A percentile compares a stretch with the other conserved stretches of the same genome.
Evolutionary conservation across 495 filamentous ascomycete species (phyloP).

Genomic region (Bathelium albidoporum): DNA sequence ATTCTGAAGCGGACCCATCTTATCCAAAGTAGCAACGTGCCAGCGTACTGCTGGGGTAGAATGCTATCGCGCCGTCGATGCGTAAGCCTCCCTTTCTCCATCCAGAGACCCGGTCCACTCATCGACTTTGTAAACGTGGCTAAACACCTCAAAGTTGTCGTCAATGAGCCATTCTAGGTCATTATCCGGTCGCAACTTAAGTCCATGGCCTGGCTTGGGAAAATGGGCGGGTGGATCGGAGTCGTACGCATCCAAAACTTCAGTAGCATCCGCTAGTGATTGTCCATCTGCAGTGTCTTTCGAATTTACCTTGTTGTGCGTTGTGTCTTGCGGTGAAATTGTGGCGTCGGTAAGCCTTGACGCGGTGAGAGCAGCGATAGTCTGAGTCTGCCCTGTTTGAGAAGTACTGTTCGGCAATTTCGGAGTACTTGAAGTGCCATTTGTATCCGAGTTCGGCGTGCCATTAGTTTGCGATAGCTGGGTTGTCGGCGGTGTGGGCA

Average conservation of each 20-base stretch:
- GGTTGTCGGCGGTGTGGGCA: background rate
- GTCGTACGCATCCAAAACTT: slow-evolving; percentile 24
- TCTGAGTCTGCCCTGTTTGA: background rate
- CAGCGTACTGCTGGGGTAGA: no score
- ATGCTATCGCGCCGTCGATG: background rate
- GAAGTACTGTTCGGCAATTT: background rate
- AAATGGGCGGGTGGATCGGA: slow-evolving; percentile 30
- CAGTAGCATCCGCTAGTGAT: slow-evolving; percentile 6
- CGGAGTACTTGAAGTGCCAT: background rate
- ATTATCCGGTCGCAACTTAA: slow-evolving; percentile 28
- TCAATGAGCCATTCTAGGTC: slow-evolving; percentile 33
- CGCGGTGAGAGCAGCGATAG: no score
- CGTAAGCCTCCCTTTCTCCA: background rate
- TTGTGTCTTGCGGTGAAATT: no score
- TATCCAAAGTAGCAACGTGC: no score
- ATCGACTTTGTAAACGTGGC: slow-evolving; percentile 24
- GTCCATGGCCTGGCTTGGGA: slow-evolving; percentile 31
- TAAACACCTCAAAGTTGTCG: slow-evolving; percentile 32
- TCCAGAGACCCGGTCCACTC: background rate
- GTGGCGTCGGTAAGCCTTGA: no score
- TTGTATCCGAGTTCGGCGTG: background rate
- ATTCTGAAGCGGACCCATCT: no score
- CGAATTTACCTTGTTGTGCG: slow-evolving; percentile 7
- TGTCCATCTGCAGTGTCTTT: background rate
- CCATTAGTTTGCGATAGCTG: background rate